A percentile compares a stretch with the other conserved stretches of the same genome.
phyloP scores from a whole-genome alignment of 2,329 filamentous ascomycete genomes.

The Waltergamsia citrina region DNA sequence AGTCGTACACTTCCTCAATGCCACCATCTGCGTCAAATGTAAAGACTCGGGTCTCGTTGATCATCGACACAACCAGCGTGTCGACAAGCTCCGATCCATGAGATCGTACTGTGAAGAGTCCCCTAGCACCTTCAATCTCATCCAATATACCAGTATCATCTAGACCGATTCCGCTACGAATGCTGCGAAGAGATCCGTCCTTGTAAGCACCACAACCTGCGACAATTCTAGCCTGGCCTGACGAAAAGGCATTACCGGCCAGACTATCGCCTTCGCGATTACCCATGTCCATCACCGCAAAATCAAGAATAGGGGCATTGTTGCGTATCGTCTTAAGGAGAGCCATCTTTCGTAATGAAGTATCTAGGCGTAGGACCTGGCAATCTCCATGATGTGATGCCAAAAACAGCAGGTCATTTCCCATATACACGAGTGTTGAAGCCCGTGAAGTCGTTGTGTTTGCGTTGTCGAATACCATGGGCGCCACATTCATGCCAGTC shows the following conservation, averaged over 20 bases:
- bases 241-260: constrained; percentile 79
- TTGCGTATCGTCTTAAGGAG: constrained; percentile 64
- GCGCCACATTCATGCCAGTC: constrained; percentile 58
- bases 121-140: constrained; percentile 65
- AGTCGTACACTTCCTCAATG: constrained; percentile 78
- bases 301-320: constrained; percentile 86
- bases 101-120: constrained; percentile 60
- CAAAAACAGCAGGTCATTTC: constrained; percentile 65
- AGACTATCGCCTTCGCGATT: constrained; percentile 70
- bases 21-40: constrained; percentile 63
- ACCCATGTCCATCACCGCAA: constrained; percentile 93
- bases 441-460: constrained; percentile 56
- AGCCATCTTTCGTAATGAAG: constrained; percentile 36
- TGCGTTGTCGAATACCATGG: constrained; percentile 17
- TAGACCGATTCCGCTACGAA: constrained; percentile 86
- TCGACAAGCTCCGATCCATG: constrained; percentile 45
- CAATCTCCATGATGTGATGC: constrained; percentile 92
- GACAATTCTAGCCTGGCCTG: constrained; percentile 87
- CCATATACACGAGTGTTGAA: constrained; percentile 69
- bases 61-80: constrained; percentile 69
- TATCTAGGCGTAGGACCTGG: constrained; percentile 59
- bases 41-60: constrained; percentile 78
- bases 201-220: constrained; percentile 86
- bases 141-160: constrained; percentile 78
- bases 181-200: constrained; percentile 80